Evolutionary conservation across 2,329 filamentous ascomycete genomes (phyloP).

Genomic region (Claviceps quebecensis): DNA sequence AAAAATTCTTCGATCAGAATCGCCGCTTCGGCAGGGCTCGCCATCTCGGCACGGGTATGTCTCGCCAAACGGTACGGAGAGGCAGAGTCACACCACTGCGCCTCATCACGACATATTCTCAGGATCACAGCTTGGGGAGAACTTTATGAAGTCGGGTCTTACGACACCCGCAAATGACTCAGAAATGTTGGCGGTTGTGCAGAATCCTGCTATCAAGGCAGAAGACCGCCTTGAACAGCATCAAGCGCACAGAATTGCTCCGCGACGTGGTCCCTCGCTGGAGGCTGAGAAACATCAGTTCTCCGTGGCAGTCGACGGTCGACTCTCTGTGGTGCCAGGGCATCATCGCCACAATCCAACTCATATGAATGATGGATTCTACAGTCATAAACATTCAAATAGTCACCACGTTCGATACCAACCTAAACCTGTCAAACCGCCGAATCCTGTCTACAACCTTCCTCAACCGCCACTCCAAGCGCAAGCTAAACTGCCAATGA

Average conservation of each 20-base stretch:
- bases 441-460: constrained; percentile 9
- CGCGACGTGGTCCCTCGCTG: not conserved
- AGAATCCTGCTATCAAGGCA: constrained; percentile 4
- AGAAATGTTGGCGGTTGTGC: constrained; percentile 6
- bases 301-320: constrained; percentile 2
- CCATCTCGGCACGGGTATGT: constrained; percentile 4
- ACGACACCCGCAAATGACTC: constrained; percentile 22
- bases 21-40: constrained; percentile 7
- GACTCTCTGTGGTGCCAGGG: constrained; percentile 19
- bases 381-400: constrained; percentile 10
- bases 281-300: constrained; percentile 3
- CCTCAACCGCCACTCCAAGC: constrained; percentile 9
- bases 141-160: constrained; percentile 25
- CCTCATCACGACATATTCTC: constrained; percentile 17
- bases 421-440: constrained; percentile 9
- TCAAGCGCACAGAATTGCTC: not conserved
- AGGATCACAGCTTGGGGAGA: constrained; percentile 25
- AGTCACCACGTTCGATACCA: constrained; percentile 9
- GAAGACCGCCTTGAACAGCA: constrained; percentile 1
- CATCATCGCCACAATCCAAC: constrained; percentile 12
- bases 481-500: constrained; percentile 24
- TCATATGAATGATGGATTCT: constrained; percentile 21
- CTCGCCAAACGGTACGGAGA: constrained; percentile 8
- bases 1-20: constrained; percentile 11
- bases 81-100: not conserved